Evolutionary conservation across 179 eudicot species (phyloP), one percentile per base, ranked within the genome.

Genomic region (Spergularia azorica): DNA sequence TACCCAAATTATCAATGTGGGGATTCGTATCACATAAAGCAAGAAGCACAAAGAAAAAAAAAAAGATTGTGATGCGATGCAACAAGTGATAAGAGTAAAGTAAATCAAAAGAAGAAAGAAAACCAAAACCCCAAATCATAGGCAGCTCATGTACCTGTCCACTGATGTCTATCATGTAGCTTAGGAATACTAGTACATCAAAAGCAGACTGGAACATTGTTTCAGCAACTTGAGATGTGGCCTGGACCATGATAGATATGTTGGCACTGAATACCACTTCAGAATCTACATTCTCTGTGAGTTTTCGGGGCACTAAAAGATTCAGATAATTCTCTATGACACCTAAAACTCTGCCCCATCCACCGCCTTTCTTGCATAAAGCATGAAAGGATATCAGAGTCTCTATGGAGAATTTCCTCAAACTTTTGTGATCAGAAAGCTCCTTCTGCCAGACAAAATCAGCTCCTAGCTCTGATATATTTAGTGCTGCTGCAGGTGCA

Each of bases 191-290:
- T 72, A 90, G 89, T 67, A 96, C 73, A 83, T 90, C 92, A 84
- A 94, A 77, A 4, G 94, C 92, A 84, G 96, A 96, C 79, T 90
- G 91, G 72, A 96, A 88, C 94, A 94, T 91, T 68, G 84, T 84
- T 82, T 87, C 90, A 65, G 98, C 90, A 84, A 96, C 88, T 83
- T 96, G 99, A 55, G 93, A 85, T 67, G 93, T 94, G 63, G 98
- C 95, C 77, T 91, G 97, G 78, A 96, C 90, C 57, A 81, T 79
- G 57, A 83, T 65, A 59, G 87, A 84, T 74, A 79, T 65, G 71
- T 81, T 90, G 79, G 86, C 82, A 84, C 76, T 83, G 79, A 86
- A 87, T 39, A 72, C 63, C 70, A 77, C 78, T 76, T 85, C 85
- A 68, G 88, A 76, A 81, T 86, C 89, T 80, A 78, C 60, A 43